phyloP scores from a whole-genome alignment of 163 green algal species.

The Botryococcus braunii region DNA sequence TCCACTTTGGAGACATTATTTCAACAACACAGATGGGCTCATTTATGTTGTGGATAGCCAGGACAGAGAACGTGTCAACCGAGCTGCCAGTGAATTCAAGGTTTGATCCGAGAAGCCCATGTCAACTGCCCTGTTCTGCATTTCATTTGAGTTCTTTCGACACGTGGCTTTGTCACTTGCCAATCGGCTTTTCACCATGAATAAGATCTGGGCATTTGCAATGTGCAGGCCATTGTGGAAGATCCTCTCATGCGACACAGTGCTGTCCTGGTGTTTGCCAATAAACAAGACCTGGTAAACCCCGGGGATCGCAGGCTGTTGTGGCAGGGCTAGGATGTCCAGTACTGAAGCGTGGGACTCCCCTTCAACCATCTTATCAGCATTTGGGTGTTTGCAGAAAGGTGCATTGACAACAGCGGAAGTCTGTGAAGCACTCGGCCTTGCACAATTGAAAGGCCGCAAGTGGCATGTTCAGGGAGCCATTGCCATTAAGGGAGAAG shows the following conservation, averaged over 20 bases:
- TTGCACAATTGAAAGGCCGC: slow-evolving; percentile 36
- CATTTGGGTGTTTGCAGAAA: slow-evolving; percentile 33
- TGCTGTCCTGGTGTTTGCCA: slow-evolving; percentile 71
- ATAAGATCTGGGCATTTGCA: too few relatives aligned
- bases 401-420: slow-evolving; percentile 38
- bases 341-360: too few relatives aligned
- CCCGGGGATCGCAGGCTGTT: too few relatives aligned
- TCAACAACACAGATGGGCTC: slow-evolving; percentile 67
- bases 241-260: slow-evolving; percentile 78
- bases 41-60: slow-evolving; percentile 86
- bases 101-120: slow-evolving; percentile 6
- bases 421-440: slow-evolving; percentile 43
- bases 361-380: too few relatives aligned
- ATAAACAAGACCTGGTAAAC: slow-evolving; percentile 60
- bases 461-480: slow-evolving; percentile 69
- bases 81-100: slow-evolving; percentile 67
- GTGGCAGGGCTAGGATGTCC: too few relatives aligned
- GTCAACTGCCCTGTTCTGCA: too few relatives aligned
- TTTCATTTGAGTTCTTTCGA: too few relatives aligned
- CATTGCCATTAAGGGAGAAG: slow-evolving; percentile 60
- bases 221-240: slow-evolving; percentile 65
- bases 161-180: too few relatives aligned
- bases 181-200: too few relatives aligned
- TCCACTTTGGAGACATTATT: slow-evolving; percentile 83
- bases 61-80: slow-evolving; percentile 62